Base-by-base conservation (phyloP, 1,139 yeast genomes). In the Debaryomyces subglobosus region DNA sequence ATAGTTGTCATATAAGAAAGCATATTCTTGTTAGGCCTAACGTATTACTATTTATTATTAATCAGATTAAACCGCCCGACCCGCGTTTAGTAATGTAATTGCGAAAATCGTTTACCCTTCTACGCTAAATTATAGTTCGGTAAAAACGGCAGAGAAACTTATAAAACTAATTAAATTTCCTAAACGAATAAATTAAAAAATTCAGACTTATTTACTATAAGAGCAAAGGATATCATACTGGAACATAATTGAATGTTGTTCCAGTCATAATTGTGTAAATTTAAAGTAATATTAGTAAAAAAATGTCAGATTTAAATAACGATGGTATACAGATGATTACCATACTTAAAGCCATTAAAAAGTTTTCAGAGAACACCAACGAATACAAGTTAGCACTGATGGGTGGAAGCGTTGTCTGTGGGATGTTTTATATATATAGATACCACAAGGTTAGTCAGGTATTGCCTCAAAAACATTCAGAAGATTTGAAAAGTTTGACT, bases 401-500 rank as follows among this genome's bases (percentile, higher is more conserved):
- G 7, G 15, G 35, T 2, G 27, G 20, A 8, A 43, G 48, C 10
- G 5, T 42, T 4, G 23, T 44, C 15, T 42, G 48, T n/a, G 38
- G 29, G 3, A 25, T 44, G 15, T n/a, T 43, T 5, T 52, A 52
- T 25, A 18, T 36, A 13, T 41, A 27, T 21, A 34, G 53, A 15
- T 52, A 46, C 44, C 18, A 9, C n/a, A 35, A 29, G 16, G 42
- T 49, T 16, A 42, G 49, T 20, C 37, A 47, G 16, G 13, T 13
- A 12, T 15, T 47, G 13, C 49, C 48, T 5, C 39, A 49, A 16
- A 49, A 47, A 9, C 42, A 43, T 27, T 46, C 55, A 4, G 50
- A 45, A 4, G 54, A 52, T 34, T 45, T 54, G 13, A 39, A 20
- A 23, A 36, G 39, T 6, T 27, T 54, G 8, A 43, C 50, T 6